phyloP scores from a whole-genome alignment of 2,329 filamentous ascomycete species.

The Thelonectria rubi region DNA sequence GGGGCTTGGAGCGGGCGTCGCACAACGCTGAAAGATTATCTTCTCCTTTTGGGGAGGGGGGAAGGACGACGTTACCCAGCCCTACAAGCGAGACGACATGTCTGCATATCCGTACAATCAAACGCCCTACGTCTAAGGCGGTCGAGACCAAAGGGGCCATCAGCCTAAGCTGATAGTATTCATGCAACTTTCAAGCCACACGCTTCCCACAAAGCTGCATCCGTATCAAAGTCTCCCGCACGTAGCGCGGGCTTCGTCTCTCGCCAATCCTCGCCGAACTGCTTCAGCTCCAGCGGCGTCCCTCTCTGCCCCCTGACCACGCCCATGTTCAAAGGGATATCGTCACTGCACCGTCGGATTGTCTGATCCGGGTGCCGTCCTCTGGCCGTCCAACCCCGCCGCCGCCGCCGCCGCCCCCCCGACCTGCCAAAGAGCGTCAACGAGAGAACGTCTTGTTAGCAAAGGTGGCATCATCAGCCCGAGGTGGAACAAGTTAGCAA shows the following conservation, averaged over 20 bases:
- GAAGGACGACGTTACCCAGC: neutral
- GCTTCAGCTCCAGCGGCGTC: constrained; percentile 5
- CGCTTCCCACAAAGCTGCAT: neutral
- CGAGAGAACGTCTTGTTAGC: neutral
- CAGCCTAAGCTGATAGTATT: neutral
- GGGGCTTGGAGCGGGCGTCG: neutral
- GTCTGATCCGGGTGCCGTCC: constrained; percentile 21
- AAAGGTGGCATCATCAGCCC: neutral
- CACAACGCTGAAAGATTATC: constrained; percentile 4
- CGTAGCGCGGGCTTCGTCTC: constrained; percentile 10
- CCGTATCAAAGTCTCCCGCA: neutral
- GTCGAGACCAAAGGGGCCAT: constrained; percentile 12
- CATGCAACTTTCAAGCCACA: neutral
- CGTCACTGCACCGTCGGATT: constrained; percentile 28
- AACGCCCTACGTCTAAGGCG: neutral
- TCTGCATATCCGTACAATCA: neutral
- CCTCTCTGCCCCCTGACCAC: constrained; percentile 16
- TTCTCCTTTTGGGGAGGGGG: constrained; percentile 2
- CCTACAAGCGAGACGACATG: neutral
- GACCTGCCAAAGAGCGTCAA: constrained; percentile 9
- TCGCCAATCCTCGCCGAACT: constrained; percentile 23
- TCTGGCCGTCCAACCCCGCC: constrained; percentile 15
- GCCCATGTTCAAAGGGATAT: constrained; percentile 29
- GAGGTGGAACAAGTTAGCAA: neutral
- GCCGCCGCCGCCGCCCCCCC: neutral